A percentile compares a stretch with the other conserved stretches of the same genome.
These are phyloP conservation scores for Suillus bovinus DNA, from an alignment of 768 basidiomycete genomes.

Conservation along the genomic window DNA sequence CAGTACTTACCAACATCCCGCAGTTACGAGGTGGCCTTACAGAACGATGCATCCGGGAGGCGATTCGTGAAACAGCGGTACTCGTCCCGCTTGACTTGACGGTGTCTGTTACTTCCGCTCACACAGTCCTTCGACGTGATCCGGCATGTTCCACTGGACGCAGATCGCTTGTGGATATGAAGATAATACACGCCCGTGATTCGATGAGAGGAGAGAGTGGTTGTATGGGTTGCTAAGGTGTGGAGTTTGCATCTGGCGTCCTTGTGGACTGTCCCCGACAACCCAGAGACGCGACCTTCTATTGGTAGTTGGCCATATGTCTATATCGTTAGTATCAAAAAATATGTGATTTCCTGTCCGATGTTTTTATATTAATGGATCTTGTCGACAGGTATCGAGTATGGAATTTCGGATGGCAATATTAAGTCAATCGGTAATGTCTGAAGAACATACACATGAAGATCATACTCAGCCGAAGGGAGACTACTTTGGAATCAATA, in stretches of 20 bases:
- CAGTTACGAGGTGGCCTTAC: slow-evolving; percentile 92
- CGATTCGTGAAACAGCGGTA: slow-evolving; percentile 80
- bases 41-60: slow-evolving; percentile 93
- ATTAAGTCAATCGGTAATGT: not conserved
- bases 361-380: not conserved
- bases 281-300: not conserved
- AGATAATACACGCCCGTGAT: slow-evolving; percentile 54
- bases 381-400: not conserved
- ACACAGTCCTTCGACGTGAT: not conserved
- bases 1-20: not conserved
- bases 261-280: not conserved
- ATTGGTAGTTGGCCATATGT: not conserved
- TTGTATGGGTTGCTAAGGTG: not conserved
- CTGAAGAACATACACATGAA: not conserved
- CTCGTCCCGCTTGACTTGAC: slow-evolving; percentile 91
- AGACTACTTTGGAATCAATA: not conserved
- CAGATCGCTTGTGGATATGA: slow-evolving; percentile 71
- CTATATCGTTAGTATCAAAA: not conserved
- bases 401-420: not conserved
- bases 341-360: not conserved
- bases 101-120: slow-evolving; percentile 37
- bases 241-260: not conserved
- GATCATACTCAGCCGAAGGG: not conserved
- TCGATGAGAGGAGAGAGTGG: not conserved
- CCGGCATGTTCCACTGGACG: slow-evolving; percentile 2